Base-by-base conservation (phyloP, 2,329 filamentous ascomycete genomes). In the Falciphora oryzae region DNA sequence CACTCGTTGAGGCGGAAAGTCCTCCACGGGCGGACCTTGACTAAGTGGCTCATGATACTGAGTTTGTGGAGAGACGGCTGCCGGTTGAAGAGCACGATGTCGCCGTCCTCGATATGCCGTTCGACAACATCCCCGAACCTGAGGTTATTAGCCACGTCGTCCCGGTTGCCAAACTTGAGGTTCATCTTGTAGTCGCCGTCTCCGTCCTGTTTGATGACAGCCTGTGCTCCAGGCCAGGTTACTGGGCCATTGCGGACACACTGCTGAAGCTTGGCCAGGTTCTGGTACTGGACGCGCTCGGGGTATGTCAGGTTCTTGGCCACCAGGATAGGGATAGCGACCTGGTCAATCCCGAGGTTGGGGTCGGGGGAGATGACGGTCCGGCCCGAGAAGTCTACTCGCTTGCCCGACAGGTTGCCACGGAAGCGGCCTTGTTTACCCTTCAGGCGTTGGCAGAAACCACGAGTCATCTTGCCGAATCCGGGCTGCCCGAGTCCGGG, bases 291-390 rank as follows among this genome's bases (percentile, higher is more conserved):
- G 3, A 93, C 93, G 66, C 89, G 84, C 76, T 99, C 95, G 0
- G 95, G 95, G 72, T 97, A 99, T 0, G 95, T 98, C 75, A 99
- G 83, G 73, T 96, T 97, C 77, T 92, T 96, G 5, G 95, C 95
- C n/a, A 99, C 93, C 25, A 96, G 83, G 66, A 90, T 83, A 0
- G 95, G 95, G 35, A 99, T 89, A 5, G 94, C 94, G 50, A 99
- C 95, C 76, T 99, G 89, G 69, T 98, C 92, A 68, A 99, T 92
- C 25, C 90, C 88, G 61, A 99, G 76, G 71, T 99, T 99, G 3
- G 95, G 95, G 76, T 99, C 95, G 0, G 95, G 95, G 0, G 93
- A 97, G 76, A 99, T 99, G 76, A 99, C 95, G 0, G 95, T 99
- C 75, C 95, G 88, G 25, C 93, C 95, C 14, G 95, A 99, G 76